Evolutionary conservation across 345 rosid genomes (phyloP).

Genomic region (Bruguiera parviflora): DNA sequence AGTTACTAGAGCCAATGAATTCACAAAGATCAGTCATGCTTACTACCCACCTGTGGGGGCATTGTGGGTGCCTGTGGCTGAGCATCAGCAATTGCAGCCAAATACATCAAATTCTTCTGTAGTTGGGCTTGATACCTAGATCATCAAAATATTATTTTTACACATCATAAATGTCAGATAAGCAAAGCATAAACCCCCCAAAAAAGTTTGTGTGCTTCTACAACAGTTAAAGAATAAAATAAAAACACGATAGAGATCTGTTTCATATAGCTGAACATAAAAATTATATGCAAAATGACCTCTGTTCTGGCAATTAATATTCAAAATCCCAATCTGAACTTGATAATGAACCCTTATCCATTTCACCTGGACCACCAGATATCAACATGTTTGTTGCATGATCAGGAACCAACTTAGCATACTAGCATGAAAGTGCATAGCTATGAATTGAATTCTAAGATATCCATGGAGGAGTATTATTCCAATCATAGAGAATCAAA

Average conservation of each 20-base stretch:
- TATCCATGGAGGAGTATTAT: too few relatives aligned
- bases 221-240: not conserved
- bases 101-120: slow-evolving; percentile 90
- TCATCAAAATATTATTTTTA: slow-evolving; percentile 22
- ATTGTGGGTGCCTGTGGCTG: slow-evolving; percentile 71
- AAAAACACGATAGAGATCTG: not conserved
- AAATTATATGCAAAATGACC: too few relatives aligned
- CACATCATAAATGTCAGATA: not conserved
- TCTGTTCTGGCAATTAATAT: not conserved
- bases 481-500: too few relatives aligned
- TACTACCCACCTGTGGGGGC: slow-evolving; percentile 56
- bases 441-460: too few relatives aligned
- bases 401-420: not conserved
- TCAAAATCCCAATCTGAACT: not conserved
- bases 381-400: not conserved
- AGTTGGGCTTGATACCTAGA: slow-evolving; percentile 81
- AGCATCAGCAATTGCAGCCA: slow-evolving; percentile 95
- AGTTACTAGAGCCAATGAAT: not conserved
- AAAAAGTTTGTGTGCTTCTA: slow-evolving; percentile 1
- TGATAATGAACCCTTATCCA: not conserved
- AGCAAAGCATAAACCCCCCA: not conserved
- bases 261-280: not conserved
- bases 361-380: not conserved
- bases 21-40: slow-evolving; percentile 6
- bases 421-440: not conserved